phyloP scores from a whole-genome alignment of 352 stramenopile genomes.

The Phytophthora pistaciae region DNA sequence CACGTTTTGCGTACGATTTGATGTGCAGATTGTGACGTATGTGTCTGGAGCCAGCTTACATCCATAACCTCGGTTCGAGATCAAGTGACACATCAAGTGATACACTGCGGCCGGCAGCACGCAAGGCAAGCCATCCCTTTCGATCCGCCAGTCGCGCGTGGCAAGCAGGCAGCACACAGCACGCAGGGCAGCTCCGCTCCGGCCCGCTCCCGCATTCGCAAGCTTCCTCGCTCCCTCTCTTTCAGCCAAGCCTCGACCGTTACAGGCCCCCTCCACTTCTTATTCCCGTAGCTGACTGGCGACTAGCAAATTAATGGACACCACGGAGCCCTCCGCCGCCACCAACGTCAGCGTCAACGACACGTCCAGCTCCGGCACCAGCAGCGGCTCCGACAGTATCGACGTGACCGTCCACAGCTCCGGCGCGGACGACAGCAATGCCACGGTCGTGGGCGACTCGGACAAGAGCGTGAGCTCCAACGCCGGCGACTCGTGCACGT shows the following conservation, averaged over 20 bases:
- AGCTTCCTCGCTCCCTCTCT: background rate
- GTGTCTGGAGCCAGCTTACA: background rate
- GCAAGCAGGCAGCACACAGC: background rate
- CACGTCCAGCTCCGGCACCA: background rate
- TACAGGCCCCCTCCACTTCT: background rate
- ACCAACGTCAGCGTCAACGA: background rate
- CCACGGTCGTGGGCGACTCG: constrained; percentile 2
- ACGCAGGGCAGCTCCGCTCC: background rate
- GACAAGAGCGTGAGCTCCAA: constrained; percentile 33
- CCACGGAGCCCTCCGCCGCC: background rate
- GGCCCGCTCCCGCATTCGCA: background rate
- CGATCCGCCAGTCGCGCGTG: constrained; percentile 1
- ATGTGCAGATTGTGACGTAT: background rate
- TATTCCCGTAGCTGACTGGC: background rate
- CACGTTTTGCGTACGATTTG: background rate
- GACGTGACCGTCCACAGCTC: background rate
- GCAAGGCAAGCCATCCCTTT: background rate
- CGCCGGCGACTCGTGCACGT: constrained; percentile 43
- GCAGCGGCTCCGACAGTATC: background rate
- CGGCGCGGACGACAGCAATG: background rate
- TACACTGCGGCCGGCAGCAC: background rate
- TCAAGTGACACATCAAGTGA: constrained; percentile 4
- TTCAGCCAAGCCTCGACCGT: background rate
- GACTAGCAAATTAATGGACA: constrained; percentile 1
- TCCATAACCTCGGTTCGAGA: background rate